phyloP scores from a whole-genome alignment of 768 basidiomycete genomes.

The Tulasnella sp. region DNA sequence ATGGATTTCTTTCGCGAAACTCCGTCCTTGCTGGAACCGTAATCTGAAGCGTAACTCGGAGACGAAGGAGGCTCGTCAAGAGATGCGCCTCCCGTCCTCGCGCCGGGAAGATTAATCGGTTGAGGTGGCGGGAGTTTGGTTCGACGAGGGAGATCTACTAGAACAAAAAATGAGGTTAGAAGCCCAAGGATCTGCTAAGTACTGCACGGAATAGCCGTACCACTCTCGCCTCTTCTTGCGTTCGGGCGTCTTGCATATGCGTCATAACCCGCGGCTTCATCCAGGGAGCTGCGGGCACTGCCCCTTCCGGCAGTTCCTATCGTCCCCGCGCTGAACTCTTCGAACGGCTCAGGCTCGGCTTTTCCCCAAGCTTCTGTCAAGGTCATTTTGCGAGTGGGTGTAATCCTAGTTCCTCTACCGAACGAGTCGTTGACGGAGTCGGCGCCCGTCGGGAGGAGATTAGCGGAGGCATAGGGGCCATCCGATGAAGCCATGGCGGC shows the following conservation, averaged over 20 bases:
- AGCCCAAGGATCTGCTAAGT: not conserved
- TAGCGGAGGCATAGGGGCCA: conserved; percentile 30
- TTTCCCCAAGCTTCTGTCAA: conserved; percentile 93
- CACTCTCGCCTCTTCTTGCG: conserved; percentile 15
- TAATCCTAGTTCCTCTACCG: not conserved
- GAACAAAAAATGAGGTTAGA: not conserved
- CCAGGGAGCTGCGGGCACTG: conserved; percentile 19
- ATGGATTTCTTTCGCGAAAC: conserved; percentile 72
- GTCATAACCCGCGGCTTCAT: conserved; percentile 33
- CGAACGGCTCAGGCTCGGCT: conserved; percentile 85
- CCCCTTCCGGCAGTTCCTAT: not conserved
- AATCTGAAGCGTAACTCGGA: conserved; percentile 32
- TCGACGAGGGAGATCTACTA: conserved; percentile 23
- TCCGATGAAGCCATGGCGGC: conserved; percentile 27
- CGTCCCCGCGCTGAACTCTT: conserved; percentile 80
- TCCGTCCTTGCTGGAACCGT: conserved; percentile 39
- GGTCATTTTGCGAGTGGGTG: conserved; percentile 56
- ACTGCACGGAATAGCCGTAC: not conserved
- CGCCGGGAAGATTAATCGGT: conserved; percentile 70
- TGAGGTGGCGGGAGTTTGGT: conserved; percentile 60
- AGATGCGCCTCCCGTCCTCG: conserved; percentile 34
- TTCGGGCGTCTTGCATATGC: conserved; percentile 41
- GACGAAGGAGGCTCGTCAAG: conserved; percentile 40
- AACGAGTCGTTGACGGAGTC: not conserved
- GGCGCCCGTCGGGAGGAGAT: not conserved